Conservation (phyloP, 768 basidiomycete genomes). For the Leccinum barrowsii region DNA sequence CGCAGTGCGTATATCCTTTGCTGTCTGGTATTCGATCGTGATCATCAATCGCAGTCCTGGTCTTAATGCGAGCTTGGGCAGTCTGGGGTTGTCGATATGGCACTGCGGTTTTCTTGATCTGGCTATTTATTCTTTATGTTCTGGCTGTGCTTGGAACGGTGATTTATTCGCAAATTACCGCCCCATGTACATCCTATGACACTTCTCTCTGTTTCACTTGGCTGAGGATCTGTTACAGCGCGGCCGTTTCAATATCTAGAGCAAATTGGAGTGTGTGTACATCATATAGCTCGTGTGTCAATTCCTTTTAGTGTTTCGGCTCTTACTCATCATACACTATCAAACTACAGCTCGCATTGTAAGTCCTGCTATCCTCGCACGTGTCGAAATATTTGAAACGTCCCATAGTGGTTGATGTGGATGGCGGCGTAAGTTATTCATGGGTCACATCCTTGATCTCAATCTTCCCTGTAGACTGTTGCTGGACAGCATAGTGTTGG, state of each 20-base stretch:
- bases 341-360: slow-evolving; percentile 2
- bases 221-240: background rate
- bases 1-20: background rate
- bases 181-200: background rate
- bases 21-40: background rate
- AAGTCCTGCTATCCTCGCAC: background rate
- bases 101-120: background rate
- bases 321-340: background rate
- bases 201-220: background rate
- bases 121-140: slow-evolving; percentile 7
- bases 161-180: background rate
- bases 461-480: background rate
- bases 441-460: background rate
- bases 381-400: background rate
- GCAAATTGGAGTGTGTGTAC: background rate
- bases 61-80: slow-evolving; percentile 19
- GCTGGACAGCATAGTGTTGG: slow-evolving; percentile 6
- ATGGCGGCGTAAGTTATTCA: slow-evolving; percentile 1
- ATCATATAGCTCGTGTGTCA: background rate
- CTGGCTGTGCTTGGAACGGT: slow-evolving; percentile 1
- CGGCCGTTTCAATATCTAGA: background rate
- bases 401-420: slow-evolving; percentile 12
- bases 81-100: slow-evolving; percentile 15
- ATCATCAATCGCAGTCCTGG: slow-evolving; percentile 12
- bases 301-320: background rate